Percentiles rank a stretch among this genome's conserved stretches.
phyloP scores from a whole-genome alignment of 768 basidiomycete genomes.

The Boletellus sp. region DNA sequence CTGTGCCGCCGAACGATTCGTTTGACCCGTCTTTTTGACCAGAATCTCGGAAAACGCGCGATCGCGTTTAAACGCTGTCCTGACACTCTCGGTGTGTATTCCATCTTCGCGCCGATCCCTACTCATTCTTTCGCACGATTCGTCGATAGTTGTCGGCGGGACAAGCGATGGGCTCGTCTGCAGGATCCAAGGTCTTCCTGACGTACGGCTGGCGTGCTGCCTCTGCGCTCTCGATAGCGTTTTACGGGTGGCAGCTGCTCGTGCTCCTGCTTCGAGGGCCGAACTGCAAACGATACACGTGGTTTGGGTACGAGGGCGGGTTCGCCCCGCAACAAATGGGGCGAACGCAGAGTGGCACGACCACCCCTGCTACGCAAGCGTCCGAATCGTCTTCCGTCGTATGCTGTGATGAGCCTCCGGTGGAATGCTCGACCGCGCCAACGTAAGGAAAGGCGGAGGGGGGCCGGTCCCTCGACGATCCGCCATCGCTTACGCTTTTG shows the following conservation, averaged over 20 bases:
- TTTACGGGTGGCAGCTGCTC: conserved; percentile 32
- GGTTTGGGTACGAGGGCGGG: conserved; percentile 66
- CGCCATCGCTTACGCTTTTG: too few species aligned
- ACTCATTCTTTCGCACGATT: not conserved
- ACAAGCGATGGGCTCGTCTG: conserved; percentile 42
- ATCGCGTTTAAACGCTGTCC: conserved; percentile 28
- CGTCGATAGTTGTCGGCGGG: conserved; percentile 29
- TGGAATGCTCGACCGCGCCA: not conserved
- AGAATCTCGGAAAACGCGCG: conserved; percentile 26
- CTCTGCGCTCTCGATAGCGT: conserved; percentile 31
- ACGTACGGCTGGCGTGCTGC: conserved; percentile 37
- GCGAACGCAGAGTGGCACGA: not conserved
- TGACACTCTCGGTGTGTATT: conserved; percentile 24
- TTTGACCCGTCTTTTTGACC: conserved; percentile 1
- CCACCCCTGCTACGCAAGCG: not conserved
- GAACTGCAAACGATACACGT: conserved; percentile 33
- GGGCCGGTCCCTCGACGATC: too few species aligned
- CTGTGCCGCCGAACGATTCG: not conserved
- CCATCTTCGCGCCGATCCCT: not conserved
- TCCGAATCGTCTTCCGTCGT: not conserved
- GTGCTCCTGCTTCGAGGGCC: conserved; percentile 39
- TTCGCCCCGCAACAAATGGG: conserved; percentile 13
- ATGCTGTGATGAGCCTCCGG: not conserved
- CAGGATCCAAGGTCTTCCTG: conserved; percentile 38
- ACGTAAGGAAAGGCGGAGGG: not conserved